Conservation (phyloP, 1,284 basidiomycete genomes). For the Farysia itapuensis region DNA sequence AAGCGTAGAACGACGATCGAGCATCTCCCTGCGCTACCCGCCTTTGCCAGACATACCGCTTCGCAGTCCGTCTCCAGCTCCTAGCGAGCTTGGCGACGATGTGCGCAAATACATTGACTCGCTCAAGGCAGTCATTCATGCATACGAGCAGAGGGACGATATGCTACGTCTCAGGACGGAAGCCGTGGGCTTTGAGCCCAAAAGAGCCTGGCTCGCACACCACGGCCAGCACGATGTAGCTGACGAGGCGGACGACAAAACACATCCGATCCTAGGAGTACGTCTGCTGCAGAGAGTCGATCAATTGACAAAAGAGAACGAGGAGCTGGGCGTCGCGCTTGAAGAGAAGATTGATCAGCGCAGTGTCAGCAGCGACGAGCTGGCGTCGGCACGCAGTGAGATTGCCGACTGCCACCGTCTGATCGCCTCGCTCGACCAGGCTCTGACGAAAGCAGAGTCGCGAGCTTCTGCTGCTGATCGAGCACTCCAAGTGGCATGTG, state of each 20-base stretch:
- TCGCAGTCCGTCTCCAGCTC: slow-evolving; percentile 5
- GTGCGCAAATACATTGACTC: slow-evolving; percentile 6
- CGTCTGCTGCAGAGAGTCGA: slow-evolving; percentile 36
- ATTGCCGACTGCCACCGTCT: slow-evolving; percentile 14
- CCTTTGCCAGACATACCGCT: slow-evolving; percentile 7
- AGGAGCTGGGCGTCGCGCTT: slow-evolving; percentile 29
- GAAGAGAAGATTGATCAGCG: neutral
- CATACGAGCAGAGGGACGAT: slow-evolving; percentile 26
- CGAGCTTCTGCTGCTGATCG: slow-evolving; percentile 6
- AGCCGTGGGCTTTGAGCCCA: slow-evolving; percentile 37
- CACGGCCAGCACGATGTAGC: neutral
- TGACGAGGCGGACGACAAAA: neutral
- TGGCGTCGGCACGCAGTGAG: slow-evolving; percentile 6
- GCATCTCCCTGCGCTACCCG: slow-evolving; percentile 28
- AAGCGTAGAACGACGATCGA: too few relatives aligned
- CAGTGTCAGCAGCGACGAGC: neutral
- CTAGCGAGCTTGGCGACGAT: neutral
- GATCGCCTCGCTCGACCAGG: slow-evolving; percentile 21
- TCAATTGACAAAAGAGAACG: slow-evolving; percentile 28
- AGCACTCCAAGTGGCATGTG: slow-evolving; percentile 24
- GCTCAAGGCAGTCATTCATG: slow-evolving; percentile 6
- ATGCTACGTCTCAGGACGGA: slow-evolving; percentile 32
- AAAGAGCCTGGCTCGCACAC: slow-evolving; percentile 23
- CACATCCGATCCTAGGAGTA: slow-evolving; percentile 34
- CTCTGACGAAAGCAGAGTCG: slow-evolving; percentile 11